These are phyloP conservation scores for Boletus semigastroideus DNA, from an alignment of 1,284 basidiomycete species.

Conservation along the genomic window DNA sequence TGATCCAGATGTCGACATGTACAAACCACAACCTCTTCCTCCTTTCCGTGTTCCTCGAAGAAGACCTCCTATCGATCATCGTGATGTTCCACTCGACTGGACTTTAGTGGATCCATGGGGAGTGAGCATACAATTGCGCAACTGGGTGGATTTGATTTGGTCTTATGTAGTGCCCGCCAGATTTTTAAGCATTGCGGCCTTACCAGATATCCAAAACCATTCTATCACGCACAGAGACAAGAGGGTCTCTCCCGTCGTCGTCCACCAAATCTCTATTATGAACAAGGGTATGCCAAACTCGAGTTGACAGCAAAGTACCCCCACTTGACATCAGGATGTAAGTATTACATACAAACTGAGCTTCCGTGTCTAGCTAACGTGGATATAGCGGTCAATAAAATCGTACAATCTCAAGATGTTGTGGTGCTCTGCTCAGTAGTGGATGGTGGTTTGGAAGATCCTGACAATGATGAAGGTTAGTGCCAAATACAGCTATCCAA, in stretches of 20 bases:
- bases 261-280: constrained; percentile 22
- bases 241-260: constrained; percentile 20
- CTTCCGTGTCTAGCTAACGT: constrained; percentile 9
- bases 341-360: constrained; percentile 10
- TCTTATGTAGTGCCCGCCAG: constrained; percentile 13
- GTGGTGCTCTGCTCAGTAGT: constrained; percentile 40
- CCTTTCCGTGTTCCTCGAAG: constrained; percentile 15
- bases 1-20: background rate
- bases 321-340: constrained; percentile 31
- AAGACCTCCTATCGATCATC: constrained; percentile 18
- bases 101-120: constrained; percentile 16
- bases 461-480: constrained; percentile 33
- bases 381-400: constrained; percentile 40
- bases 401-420: constrained; percentile 37
- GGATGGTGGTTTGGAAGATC: constrained; percentile 37
- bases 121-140: constrained; percentile 14
- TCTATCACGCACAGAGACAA: constrained; percentile 21
- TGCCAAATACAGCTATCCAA: background rate
- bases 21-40: constrained; percentile 3
- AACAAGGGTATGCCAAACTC: constrained; percentile 30
- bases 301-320: constrained; percentile 28
- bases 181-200: constrained; percentile 12
- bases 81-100: constrained; percentile 22
- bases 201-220: constrained; percentile 27
- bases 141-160: background rate